phyloP scores from a whole-genome alignment of 2,329 filamentous ascomycete genomes.

The Curvularia sp. region DNA sequence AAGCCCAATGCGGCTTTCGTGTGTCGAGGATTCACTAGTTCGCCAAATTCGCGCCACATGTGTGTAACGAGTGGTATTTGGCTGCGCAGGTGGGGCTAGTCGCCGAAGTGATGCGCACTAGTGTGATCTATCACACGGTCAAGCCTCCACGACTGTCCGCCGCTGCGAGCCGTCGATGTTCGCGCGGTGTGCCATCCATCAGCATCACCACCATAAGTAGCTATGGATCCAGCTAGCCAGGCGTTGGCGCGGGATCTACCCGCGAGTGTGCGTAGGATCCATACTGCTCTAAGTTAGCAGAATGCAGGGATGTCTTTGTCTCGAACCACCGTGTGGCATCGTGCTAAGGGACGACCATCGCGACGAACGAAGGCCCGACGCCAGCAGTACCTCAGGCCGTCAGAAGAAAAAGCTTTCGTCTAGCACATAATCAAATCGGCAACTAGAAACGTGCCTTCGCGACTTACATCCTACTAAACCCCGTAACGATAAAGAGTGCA shows the following conservation, averaged over 20 bases:
- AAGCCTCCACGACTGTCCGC: slow-evolving; percentile 7
- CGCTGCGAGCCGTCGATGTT: neutral
- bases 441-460: too few species aligned
- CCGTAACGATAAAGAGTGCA: too few species aligned
- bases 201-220: neutral
- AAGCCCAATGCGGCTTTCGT: too few species aligned
- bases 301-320: slow-evolving; percentile 23
- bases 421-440: too few species aligned
- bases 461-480: too few species aligned
- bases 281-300: slow-evolving; percentile 7
- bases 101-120: slow-evolving; percentile 20
- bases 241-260: neutral
- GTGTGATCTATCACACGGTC: slow-evolving; percentile 15
- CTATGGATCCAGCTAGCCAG: neutral
- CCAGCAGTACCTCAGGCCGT: slow-evolving; percentile 43
- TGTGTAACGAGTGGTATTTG: neutral
- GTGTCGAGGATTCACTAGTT: too few species aligned
- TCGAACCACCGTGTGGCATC: slow-evolving; percentile 4
- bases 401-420: too few species aligned
- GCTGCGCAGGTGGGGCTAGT: slow-evolving; percentile 4
- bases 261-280: neutral
- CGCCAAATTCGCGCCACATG: neutral
- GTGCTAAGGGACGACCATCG: slow-evolving; percentile 21
- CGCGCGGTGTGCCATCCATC: neutral
- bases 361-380: slow-evolving; percentile 29